phyloP scores from a whole-genome alignment of 352 stramenopile species.

The Phytophthora citrophthora region DNA sequence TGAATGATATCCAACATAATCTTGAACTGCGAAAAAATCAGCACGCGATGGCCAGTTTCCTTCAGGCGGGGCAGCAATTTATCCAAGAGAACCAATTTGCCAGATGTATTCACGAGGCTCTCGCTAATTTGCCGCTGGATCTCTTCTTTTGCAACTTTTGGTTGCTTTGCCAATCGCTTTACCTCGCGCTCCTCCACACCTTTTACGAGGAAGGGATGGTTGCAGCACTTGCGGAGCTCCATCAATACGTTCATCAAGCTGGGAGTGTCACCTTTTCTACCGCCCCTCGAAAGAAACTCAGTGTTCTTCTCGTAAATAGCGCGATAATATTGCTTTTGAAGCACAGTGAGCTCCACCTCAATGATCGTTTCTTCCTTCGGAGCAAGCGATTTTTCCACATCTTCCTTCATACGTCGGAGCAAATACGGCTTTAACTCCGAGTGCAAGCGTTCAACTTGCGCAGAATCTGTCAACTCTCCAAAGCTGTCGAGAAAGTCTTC shows the following conservation, averaged over 20 bases:
- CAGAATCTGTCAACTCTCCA: conserved; percentile 92
- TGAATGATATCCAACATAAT: conserved; percentile 99
- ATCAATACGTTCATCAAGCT: conserved; percentile 94
- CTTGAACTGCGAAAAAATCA: conserved; percentile 99
- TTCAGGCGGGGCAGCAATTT: conserved; percentile 98
- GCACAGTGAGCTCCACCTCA: conserved; percentile 90
- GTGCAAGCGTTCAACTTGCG: conserved; percentile 90
- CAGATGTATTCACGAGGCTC: conserved; percentile 94
- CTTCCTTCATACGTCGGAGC: conserved; percentile 89
- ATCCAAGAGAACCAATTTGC: conserved; percentile 99
- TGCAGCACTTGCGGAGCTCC: conserved; percentile 96
- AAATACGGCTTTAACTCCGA: conserved; percentile 86
- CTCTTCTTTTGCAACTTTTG: conserved; percentile 51
- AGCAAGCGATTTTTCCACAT: conserved; percentile 89
- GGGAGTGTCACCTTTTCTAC: conserved; percentile 72
- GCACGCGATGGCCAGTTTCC: conserved; percentile 95
- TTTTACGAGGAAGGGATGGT: conserved; percentile 94
- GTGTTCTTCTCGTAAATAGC: conserved; percentile 95
- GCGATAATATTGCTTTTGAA: conserved; percentile 92
- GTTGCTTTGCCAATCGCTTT: conserved; percentile 62
- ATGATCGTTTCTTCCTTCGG: conserved; percentile 92
- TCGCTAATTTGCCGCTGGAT: conserved; percentile 77
- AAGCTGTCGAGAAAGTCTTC: conserved; percentile 95
- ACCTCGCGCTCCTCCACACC: conserved; percentile 87
- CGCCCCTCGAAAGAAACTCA: conserved; percentile 85